Percentiles rank a stretch among this genome's conserved stretches.
Evolutionary conservation across 176 grass and related monocot species (phyloP).

Genomic region (bread wheat (Triticum aestivum)): IWGSC_CS_RefSeq_v2.1 NC_057807.1:581984428-581984927

Average conservation of each 20-base stretch:
- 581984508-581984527: not conserved
- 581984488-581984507: not conserved
- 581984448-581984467: constrained; percentile 58
- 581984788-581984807: constrained; percentile 57
- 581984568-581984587: constrained; percentile 40
- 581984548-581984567: constrained; percentile 8
- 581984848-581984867: constrained; percentile 83
- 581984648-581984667: constrained; percentile 79
- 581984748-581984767: not conserved
- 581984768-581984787: constrained; percentile 72
- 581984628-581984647: constrained; percentile 72
- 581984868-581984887: constrained; percentile 68
- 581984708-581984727: not conserved
- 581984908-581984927: not conserved
- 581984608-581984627: constrained; percentile 66
- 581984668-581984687: constrained; percentile 82
- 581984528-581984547: not conserved
- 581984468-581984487: constrained; percentile 23
- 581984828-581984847: constrained; percentile 80
- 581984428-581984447: constrained; percentile 4
- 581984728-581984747: not conserved
- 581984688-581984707: constrained; percentile 27
- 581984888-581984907: no score
- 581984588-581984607: constrained; percentile 42
- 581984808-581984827: constrained; percentile 73